Base-by-base conservation (phyloP, 306 rosid genomes). In the Pterocarpus santalinus region DNA sequence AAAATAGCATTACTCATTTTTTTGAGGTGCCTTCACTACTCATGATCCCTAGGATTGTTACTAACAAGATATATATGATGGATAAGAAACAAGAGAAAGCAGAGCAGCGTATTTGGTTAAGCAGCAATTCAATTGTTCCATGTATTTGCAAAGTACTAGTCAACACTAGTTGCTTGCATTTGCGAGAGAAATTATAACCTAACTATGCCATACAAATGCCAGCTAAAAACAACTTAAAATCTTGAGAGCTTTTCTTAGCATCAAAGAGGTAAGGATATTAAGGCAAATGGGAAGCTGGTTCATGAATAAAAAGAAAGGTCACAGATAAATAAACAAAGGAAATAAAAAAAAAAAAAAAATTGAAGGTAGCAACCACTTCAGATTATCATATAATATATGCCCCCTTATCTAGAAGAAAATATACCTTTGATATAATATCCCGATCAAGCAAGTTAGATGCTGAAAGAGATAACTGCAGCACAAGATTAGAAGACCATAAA, bases 381-480 rank as follows among this genome's bases (percentile, higher is more conserved):
- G 57, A 35, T 76, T 10, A 11, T 65, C 39, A 5, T 52, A 35
- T 43, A 15, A 35, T 6, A 35, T 77, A 35, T 12, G 35, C 72
- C 71, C 15, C 51, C 46, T 60, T 43, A 56, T 60, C 12, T 16
- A 22, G 12, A 70, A 16, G 61, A 64, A 73, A 69, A 46, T 17
- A 14, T 83, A 85, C 91, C 91, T 85, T 88, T 36, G 91, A 88
- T 56, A 78, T 17, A 78, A 88, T 65, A 81, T 94, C 98, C 57
- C 78, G 87, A 69, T 94, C 95, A 66, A 57, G 87, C 61, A 94
- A 89, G 75, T 89, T 87, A 74, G 76, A 70, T 9, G 95, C 98
- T 12, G 90, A 88, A 5, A 94, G 53, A 56, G 95, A 86, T 69
- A 94, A 69, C 98, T 94, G 91, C 84, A 83, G 13, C 77, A 88